A percentile compares a stretch with the other conserved stretches of the same genome.
Evolutionary conservation across 169 alveolate genomes (phyloP).

Genomic region (Plasmodium ovale): DNA sequence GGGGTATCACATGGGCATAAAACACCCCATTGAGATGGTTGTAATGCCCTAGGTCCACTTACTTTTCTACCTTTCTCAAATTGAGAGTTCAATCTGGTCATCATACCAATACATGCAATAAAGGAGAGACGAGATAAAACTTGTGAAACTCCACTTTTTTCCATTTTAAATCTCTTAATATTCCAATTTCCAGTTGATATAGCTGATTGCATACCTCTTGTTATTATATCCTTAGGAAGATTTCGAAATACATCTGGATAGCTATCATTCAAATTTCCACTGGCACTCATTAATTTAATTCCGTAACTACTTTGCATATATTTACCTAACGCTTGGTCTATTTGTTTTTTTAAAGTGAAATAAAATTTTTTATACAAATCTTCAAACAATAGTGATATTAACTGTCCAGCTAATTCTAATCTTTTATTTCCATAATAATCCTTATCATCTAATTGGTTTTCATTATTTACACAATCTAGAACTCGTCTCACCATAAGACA

Average conservation of each 20-base stretch:
- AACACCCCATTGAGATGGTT: constrained; percentile 99
- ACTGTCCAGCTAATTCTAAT: constrained; percentile 98
- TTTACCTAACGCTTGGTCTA: constrained; percentile 87
- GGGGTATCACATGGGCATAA: constrained; percentile 99
- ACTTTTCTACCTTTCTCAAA: constrained; percentile 95
- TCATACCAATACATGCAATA: constrained; percentile 94
- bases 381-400: constrained; percentile 97
- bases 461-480: constrained; percentile 91
- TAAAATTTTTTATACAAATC: constrained; percentile 85
- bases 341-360: constrained; percentile 88
- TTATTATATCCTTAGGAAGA: constrained; percentile 94
- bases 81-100: constrained; percentile 93
- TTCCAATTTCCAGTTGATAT: constrained; percentile 99
- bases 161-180: constrained; percentile 98
- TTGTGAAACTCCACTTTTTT: constrained; percentile 98
- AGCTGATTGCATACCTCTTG: constrained; percentile 96
- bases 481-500: constrained; percentile 98
- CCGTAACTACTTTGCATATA: constrained; percentile 81
- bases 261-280: constrained; percentile 73
- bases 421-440: constrained; percentile 99
- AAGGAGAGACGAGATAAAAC: constrained; percentile 97
- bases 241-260: constrained; percentile 93
- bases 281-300: constrained; percentile 17
- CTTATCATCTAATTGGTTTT: constrained; percentile 96
- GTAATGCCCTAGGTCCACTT: constrained; percentile 99